Base-by-base conservation (phyloP, 192 early-diverging fungal genomes). In the Coemansia sp. region DNA sequence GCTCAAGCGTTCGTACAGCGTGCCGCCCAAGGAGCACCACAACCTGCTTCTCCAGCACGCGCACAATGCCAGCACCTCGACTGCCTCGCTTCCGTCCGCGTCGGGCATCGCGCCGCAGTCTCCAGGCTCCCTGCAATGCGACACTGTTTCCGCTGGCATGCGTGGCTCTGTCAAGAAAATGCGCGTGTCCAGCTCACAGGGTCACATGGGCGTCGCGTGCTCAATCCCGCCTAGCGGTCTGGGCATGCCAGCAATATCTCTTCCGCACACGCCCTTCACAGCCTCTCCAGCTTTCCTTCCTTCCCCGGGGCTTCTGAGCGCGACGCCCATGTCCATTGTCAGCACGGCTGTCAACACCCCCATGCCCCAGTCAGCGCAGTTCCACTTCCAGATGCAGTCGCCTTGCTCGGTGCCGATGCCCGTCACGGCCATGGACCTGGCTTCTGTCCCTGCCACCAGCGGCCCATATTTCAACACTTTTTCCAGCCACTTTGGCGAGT, bases 1-100 rank as follows among this genome's bases (percentile, higher is more conserved):
- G 28, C 73, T 84, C 53, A 84, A 84, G 81, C 81, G 81, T 77
- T 84, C 81, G 56, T 73, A 76, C 64, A 84, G 81, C 68, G 65
- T 84, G 64, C 81, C 81, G 41, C 81, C 81, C 41, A 84, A 79
- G 63, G 77, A 84, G 53, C 57, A 75, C 52, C 61, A 61, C 55
- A 64, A 66, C 15, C 66, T 68, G 57, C 68, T 52, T 37, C 51
- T 64, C 12, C 66, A 70, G 48, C 52, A 64, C 39, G 34, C 63
- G 3, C 48, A 53, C 38, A 48, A 54, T 17, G 60, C 55, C 41
- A 45, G 33, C 38, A 67, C 66, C 15, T 43, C 66, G 20, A 57
- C 66, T 41, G 38, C 68, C 9, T 69, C 67, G 1, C 55, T 76
- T 20, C 66, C 75, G 17, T 33, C 68, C 12, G 62, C 66, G 8